Evolutionary conservation across 345 rosid genomes (phyloP).

Genomic region (Brassica incana): DNA sequence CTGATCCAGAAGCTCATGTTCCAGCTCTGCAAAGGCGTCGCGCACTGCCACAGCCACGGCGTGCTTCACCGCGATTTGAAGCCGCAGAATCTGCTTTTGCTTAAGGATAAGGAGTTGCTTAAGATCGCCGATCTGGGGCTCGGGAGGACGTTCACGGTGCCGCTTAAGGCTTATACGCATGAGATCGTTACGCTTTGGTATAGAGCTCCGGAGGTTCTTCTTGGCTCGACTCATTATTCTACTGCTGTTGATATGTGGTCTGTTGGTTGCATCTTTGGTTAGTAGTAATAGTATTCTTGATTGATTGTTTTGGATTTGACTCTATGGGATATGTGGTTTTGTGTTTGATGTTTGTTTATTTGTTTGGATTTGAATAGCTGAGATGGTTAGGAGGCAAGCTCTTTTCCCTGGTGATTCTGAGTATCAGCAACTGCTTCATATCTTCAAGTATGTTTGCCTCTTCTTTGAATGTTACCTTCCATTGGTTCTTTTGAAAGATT

Average conservation of each 20-base stretch:
- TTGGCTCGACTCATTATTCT: constrained; percentile 85
- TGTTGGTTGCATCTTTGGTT: constrained; percentile 93
- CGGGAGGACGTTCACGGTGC: constrained; percentile 58
- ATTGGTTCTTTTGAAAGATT: neutral
- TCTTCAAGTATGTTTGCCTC: constrained; percentile 59
- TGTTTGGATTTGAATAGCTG: constrained; percentile 26
- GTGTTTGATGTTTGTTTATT: neutral
- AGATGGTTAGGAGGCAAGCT: constrained; percentile 92
- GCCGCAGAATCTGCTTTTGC: constrained; percentile 89
- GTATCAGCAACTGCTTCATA: constrained; percentile 92
- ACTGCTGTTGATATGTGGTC: constrained; percentile 97
- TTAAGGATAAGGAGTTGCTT: constrained; percentile 76
- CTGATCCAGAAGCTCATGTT: constrained; percentile 72
- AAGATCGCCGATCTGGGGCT: constrained; percentile 87
- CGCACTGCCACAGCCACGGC: constrained; percentile 54
- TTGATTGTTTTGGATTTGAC: neutral
- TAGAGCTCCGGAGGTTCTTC: constrained; percentile 90
- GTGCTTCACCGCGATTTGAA: constrained; percentile 93
- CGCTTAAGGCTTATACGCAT: constrained; percentile 81
- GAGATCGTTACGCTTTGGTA: constrained; percentile 99
- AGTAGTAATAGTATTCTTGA: neutral
- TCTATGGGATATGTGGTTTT: neutral
- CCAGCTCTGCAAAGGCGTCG: constrained; percentile 90
- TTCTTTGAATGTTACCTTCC: neutral
- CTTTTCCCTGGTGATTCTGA: constrained; percentile 95